These are phyloP conservation scores for Trametes cingulata DNA, from an alignment of 768 basidiomycete species.

Conservation along the genomic window DNA sequence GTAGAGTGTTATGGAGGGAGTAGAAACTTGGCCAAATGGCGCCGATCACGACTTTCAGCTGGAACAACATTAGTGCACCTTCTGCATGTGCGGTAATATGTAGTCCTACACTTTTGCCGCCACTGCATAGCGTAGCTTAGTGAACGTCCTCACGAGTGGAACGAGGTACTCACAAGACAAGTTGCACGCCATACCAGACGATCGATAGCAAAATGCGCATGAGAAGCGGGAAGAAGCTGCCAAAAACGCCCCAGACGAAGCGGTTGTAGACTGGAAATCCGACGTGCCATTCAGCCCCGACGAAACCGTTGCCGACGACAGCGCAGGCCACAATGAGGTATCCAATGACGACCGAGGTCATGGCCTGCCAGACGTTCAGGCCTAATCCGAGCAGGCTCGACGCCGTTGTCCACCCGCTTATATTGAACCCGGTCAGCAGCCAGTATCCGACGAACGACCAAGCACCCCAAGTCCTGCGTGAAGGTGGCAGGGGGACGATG, in stretches of 20 bases:
- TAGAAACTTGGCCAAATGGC: constrained; percentile 25
- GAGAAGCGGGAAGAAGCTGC: constrained; percentile 24
- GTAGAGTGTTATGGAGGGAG: constrained; percentile 19
- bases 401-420: constrained; percentile 22
- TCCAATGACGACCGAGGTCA: constrained; percentile 22
- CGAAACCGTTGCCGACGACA: constrained; percentile 19
- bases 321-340: constrained; percentile 17
- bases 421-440: constrained; percentile 24
- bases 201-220: constrained; percentile 24
- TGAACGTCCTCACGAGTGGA: too few relatives aligned
- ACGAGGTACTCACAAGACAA: constrained; percentile 17
- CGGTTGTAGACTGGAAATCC: constrained; percentile 23
- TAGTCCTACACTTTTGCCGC: constrained; percentile 10
- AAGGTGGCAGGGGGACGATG: constrained; percentile 24
- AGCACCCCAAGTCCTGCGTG: constrained; percentile 25
- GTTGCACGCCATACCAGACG: constrained; percentile 24
- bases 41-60: constrained; percentile 23
- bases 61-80: background rate
- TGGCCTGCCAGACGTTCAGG: constrained; percentile 24
- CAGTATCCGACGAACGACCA: constrained; percentile 25
- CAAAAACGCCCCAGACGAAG: constrained; percentile 22
- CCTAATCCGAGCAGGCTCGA: constrained; percentile 23
- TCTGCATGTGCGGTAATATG: background rate
- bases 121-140: background rate
- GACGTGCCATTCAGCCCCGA: constrained; percentile 25